Base-by-base conservation (phyloP, 768 basidiomycete genomes). In the Suillus placidus region DNA sequence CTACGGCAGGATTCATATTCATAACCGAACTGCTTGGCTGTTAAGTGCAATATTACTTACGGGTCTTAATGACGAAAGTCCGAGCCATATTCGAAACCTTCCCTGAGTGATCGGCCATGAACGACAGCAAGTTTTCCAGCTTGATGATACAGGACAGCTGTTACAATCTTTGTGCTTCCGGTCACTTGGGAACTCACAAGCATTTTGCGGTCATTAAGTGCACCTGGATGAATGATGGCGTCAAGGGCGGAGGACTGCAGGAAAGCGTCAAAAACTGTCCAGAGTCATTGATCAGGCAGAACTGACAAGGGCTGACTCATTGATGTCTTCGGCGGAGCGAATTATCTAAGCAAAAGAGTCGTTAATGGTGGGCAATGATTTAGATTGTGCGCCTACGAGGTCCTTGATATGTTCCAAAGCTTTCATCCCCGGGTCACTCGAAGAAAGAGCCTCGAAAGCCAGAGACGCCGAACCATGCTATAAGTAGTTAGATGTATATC, bases 151-250 rank as follows among this genome's bases (percentile, higher is more conserved):
- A 55, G 18, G 34, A 49, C 4, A 45, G 72, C 32, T 64, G 8
- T 5, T 8, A 38, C 2, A 12, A 13, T 20, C 40, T 20, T 4
- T 55, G 20, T n/a, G 16, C 51, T 16, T n/a, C 26, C 7, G 30
- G 13, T 52, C 30, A 30, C 16, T n/a, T 55, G 54, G 30, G 30
- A n/a, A 79, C 88, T 61, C 64, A 92, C 92, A 60, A 90, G 77
- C 74, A 92, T 82, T 74, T 92, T 90, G 61, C 93, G 83, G 71
- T 95, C 93, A 76, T 95, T 90, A 34, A 94, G 79, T 8, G 85
- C 80, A 60, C 87, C 86, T 12, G 80, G 78, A 71, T 93, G 83
- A 49, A 80, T 79, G 45, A 93, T 70, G 3, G 80, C 76, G 71
- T 94, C 91, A 18, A 90, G 74, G 10, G 87, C 77, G 7, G 89